Base-by-base conservation (phyloP, 805 yeast species). In the Candida morakotiae region DNA sequence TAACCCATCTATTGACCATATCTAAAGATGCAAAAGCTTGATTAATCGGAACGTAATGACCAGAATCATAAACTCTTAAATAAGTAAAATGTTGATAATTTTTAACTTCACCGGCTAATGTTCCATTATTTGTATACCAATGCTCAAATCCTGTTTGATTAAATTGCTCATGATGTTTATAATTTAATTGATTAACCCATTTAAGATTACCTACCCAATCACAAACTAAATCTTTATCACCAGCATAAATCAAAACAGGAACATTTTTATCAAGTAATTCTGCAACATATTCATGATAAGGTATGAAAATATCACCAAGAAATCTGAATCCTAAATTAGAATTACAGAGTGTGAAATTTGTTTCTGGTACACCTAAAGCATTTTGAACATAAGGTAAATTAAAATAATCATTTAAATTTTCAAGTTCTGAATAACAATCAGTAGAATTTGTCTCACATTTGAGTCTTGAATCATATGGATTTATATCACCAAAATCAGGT, bases 171-270 rank as follows among this genome's bases (percentile, higher is more conserved):
- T 52, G 52, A 19, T 43, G 31, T 6, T 33, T 28, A 30, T 48
- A 51, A 2, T 44, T 43, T 24, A 56, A 38, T 3, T 38, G 35
- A 29, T 61, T 60, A 22, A 64, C 44, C 63, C 69, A 62, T 9
- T 83, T 89, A 43, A 75, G 75, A 62, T 85, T 84, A 44, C 96
- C 96, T 43, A 87, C 67, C 93, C 95, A 87, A 67, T 87, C 86
- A 63, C 96, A 87, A 49, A 87, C 85, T 60, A 74, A 87, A 61
- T 87, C 96, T 62, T 87, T 85, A 58, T 87, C 95, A 51, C 96
- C 96, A 13, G 95, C 95, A 49, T 87, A 87, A 43, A 84, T 75
- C 53, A 87, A 71, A 2, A 87, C 88, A 8, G 95, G 94, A 27
- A 86, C 52, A 19, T 77, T 82, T 39, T 69, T 60, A 49, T 67